phyloP scores from a whole-genome alignment of 2,329 filamentous ascomycete species.

The Thermomyces lanuginosus region DNA sequence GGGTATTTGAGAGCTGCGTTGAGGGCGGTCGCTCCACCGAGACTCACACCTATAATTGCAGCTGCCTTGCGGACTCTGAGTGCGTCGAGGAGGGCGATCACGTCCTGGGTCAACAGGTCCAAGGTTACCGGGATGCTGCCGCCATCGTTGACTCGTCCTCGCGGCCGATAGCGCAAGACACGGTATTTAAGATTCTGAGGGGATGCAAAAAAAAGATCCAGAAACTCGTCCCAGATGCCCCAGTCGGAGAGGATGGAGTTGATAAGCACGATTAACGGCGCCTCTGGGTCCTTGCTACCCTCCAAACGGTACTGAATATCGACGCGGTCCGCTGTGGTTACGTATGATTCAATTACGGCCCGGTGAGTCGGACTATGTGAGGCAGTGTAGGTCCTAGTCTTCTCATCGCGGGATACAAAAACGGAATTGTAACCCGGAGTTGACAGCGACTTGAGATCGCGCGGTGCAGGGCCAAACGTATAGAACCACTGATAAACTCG shows the following conservation, averaged over 20 bases:
- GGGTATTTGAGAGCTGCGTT: slow-evolving; percentile 55
- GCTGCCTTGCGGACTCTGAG: slow-evolving; percentile 52
- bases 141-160: slow-evolving; percentile 42
- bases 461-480: slow-evolving; percentile 58
- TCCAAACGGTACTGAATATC: slow-evolving; percentile 58
- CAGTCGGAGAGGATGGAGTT: slow-evolving; percentile 68
- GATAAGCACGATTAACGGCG: slow-evolving; percentile 57
- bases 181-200: slow-evolving; percentile 44
- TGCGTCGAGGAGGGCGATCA: slow-evolving; percentile 48
- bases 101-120: slow-evolving; percentile 51
- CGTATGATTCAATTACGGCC: slow-evolving; percentile 47
- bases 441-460: slow-evolving; percentile 45
- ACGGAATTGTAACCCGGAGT: slow-evolving; percentile 32
- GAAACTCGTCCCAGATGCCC: slow-evolving; percentile 65
- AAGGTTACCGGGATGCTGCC: slow-evolving; percentile 37
- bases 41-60: slow-evolving; percentile 57
- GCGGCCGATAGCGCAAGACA: slow-evolving; percentile 60
- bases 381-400: slow-evolving; percentile 39
- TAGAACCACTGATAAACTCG: slow-evolving; percentile 59
- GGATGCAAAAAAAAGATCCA: slow-evolving; percentile 42
- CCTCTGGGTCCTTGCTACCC: slow-evolving; percentile 48
- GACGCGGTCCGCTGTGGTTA: slow-evolving; percentile 53
- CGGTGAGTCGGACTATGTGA: slow-evolving; percentile 19
- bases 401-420: slow-evolving; percentile 40
- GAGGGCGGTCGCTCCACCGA: slow-evolving; percentile 65